Conservation (phyloP, 2,329 filamentous ascomycete genomes). For the Talaromyces islandicus region DNA sequence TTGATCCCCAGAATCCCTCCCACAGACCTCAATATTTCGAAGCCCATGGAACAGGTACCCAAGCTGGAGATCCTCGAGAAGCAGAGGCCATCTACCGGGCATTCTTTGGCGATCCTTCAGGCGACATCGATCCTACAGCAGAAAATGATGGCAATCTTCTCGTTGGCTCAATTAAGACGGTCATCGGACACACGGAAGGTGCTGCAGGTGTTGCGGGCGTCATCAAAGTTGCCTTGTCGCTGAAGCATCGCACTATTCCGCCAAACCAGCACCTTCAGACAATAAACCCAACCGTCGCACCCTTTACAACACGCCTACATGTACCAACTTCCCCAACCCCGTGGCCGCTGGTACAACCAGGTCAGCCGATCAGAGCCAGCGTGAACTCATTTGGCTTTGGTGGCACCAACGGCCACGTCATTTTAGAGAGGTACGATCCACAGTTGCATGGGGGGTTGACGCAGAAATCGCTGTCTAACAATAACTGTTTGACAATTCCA, state of each 20-base stretch:
- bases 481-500: too few relatives aligned
- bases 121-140: too few relatives aligned
- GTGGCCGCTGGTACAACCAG: too few relatives aligned
- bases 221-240: slow-evolving; percentile 23
- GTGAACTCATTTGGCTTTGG: slow-evolving; percentile 1
- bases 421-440: neutral
- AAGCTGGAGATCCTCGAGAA: slow-evolving; percentile 19
- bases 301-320: too few relatives aligned
- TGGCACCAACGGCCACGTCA: slow-evolving; percentile 5
- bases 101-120: neutral
- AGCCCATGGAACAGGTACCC: slow-evolving; percentile 34
- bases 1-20: slow-evolving; percentile 18
- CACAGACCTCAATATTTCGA: slow-evolving; percentile 27
- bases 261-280: slow-evolving; percentile 21
- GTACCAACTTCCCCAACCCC: too few relatives aligned
- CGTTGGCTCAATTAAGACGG: slow-evolving; percentile 27
- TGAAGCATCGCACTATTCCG: slow-evolving; percentile 28
- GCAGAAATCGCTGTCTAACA: too few relatives aligned
- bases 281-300: too few relatives aligned
- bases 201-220: slow-evolving; percentile 20
- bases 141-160: neutral
- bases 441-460: too few relatives aligned
- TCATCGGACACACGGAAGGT: slow-evolving; percentile 30
- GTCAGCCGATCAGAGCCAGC: too few relatives aligned
- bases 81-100: neutral